phyloP scores from a whole-genome alignment of 1,139 yeast species.

The Pichia sp. region DNA sequence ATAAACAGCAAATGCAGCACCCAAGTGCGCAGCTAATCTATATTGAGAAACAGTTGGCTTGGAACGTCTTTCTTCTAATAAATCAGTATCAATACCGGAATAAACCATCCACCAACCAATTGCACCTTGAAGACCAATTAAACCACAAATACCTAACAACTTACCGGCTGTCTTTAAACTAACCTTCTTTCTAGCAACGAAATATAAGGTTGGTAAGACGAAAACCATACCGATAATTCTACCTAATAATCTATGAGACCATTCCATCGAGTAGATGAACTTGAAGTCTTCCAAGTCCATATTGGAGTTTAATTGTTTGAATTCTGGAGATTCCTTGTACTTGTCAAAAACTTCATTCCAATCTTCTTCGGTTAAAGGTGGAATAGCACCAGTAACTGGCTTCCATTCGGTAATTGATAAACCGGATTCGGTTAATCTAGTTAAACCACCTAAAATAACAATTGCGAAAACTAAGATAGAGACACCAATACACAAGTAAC shows the following conservation, averaged over 20 bases:
- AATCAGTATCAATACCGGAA: conserved; percentile 86
- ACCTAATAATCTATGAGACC: conserved; percentile 95
- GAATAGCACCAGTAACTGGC: conserved; percentile 94
- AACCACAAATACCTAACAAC: conserved; percentile 66
- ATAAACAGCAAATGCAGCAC: conserved; percentile 88
- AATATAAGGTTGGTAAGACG: conserved; percentile 82
- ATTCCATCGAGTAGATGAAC: conserved; percentile 95
- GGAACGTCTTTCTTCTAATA: conserved; percentile 74
- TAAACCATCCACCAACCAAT: conserved; percentile 99
- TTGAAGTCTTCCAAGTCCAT: conserved; percentile 92
- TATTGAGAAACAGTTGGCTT: conserved; percentile 97
- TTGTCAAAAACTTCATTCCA: conserved; percentile 86
- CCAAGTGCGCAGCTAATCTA: conserved; percentile 89
- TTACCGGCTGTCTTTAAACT: conserved; percentile 67
- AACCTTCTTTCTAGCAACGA: conserved; percentile 65
- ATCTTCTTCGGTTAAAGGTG: conserved; percentile 75
- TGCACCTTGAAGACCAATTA: conserved; percentile 90
- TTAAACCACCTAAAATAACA: conserved; percentile 94
- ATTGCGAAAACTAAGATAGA: conserved; percentile 92
- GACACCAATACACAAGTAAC: conserved; percentile 89
- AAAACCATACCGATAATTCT: conserved; percentile 84
- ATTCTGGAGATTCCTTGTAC: conserved; percentile 88
- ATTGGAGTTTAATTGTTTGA: conserved; percentile 82
- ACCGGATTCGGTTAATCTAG: conserved; percentile 94
- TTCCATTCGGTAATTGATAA: conserved; percentile 98